These are phyloP conservation scores for Pseudogymnoascus sp. DNA, from an alignment of 2,329 filamentous ascomycete species.

Conservation along the genomic window DNA sequence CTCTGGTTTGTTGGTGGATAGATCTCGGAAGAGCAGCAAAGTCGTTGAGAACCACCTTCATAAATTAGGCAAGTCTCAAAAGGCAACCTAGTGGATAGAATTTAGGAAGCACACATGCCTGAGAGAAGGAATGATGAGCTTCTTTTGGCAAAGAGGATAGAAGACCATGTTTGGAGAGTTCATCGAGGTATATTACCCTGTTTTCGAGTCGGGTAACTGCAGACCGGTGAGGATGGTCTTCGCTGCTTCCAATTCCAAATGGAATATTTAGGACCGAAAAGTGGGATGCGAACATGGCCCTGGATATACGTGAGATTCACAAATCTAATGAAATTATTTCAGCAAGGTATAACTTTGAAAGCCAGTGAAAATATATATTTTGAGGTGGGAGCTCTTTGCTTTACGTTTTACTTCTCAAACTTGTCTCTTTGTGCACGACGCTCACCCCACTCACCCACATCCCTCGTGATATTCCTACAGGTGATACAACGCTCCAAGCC, in stretches of 20 bases:
- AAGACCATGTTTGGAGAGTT: conserved; percentile 30
- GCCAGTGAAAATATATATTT: neutral
- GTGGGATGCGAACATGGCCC: conserved; percentile 26
- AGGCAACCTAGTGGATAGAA: conserved; percentile 16
- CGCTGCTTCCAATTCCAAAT: conserved; percentile 43
- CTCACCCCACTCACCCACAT: neutral
- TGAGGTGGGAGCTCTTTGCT: neutral
- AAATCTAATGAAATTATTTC: neutral
- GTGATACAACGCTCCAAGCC: neutral
- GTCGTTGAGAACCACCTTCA: conserved; percentile 38
- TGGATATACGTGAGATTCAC: neutral
- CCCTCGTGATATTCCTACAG: neutral
- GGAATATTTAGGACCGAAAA: conserved; percentile 48
- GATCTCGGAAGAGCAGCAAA: conserved; percentile 40
- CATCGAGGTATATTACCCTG: conserved; percentile 44
- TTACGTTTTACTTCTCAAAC: neutral
- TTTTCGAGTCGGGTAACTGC: conserved; percentile 45
- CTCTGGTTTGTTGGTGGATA: conserved; percentile 34
- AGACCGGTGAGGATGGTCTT: conserved; percentile 31
- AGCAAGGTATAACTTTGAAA: neutral
- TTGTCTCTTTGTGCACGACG: neutral
- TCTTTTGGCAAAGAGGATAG: conserved; percentile 20
- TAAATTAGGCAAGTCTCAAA: conserved; percentile 16
- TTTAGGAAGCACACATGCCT: neutral
- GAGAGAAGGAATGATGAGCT: conserved; percentile 11